These are phyloP conservation scores for Nannochloris sp. DNA, from an alignment of 139 green algal species.

Conservation along the genomic window DNA sequence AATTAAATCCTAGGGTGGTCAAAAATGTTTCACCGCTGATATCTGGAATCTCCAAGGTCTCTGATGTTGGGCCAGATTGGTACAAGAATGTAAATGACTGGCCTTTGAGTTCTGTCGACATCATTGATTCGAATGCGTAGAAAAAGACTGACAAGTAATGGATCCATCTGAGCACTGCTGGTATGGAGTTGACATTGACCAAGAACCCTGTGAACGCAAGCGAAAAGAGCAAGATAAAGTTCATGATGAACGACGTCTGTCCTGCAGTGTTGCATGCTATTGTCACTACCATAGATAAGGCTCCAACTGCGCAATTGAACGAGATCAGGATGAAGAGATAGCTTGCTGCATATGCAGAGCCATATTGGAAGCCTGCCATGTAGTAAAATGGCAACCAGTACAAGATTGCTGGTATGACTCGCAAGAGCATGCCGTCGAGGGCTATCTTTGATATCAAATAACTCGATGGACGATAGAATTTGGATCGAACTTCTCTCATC, in stretches of 20 bases:
- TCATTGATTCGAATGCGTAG: slow-evolving; percentile 33
- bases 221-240: slow-evolving; percentile 61
- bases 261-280: slow-evolving; percentile 41
- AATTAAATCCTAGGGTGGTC: slow-evolving; percentile 22
- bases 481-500: slow-evolving; percentile 25
- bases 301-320: slow-evolving; percentile 38
- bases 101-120: slow-evolving; percentile 20
- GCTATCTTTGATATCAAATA: slow-evolving; percentile 59
- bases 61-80: neutral
- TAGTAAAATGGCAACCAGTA: slow-evolving; percentile 64
- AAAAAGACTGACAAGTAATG: slow-evolving; percentile 52
- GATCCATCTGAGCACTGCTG: slow-evolving; percentile 48
- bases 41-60: slow-evolving; percentile 8
- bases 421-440: slow-evolving; percentile 67
- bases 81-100: too few species aligned
- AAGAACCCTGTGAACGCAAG: slow-evolving; percentile 49
- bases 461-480: slow-evolving; percentile 48
- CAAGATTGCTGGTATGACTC: slow-evolving; percentile 51
- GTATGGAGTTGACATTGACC: slow-evolving; percentile 13
- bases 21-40: slow-evolving; percentile 21
- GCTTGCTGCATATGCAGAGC: slow-evolving; percentile 18
- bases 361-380: slow-evolving; percentile 31
- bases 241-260: slow-evolving; percentile 60
- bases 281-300: slow-evolving; percentile 49
- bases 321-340: slow-evolving; percentile 38